Evolutionary conservation across 768 basidiomycete genomes (phyloP), one percentile per base, ranked within the genome.

Genomic region (Wakefieldia striispora): DNA sequence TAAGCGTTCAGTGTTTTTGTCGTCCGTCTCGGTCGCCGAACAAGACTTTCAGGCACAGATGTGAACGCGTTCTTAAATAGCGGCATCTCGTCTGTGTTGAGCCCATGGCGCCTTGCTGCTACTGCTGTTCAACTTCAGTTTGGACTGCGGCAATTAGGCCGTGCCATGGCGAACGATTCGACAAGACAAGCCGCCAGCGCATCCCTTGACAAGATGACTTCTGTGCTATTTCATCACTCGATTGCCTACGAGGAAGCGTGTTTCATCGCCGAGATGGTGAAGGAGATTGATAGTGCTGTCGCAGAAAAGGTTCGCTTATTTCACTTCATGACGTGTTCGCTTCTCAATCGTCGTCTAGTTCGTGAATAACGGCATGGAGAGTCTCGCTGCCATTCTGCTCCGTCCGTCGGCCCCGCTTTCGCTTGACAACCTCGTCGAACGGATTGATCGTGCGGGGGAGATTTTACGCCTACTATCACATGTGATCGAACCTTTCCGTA

Each of bases 31-130:
- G 11, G 19, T 24, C 3, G 11, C 26, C 47, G 38, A 44, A 34
- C 29, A 14, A 11, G 17, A 14, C 20, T 36, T 36, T 17, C 33
- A 64, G 66, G 67, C 29, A 62, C 66, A 70, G 78, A 80, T 46
- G 69, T 76, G 17, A 79, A 80, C 34, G 39, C 64, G 2, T 70
- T 79, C 43, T 77, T 75, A 43, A 80, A 78, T 47, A 83, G 81
- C 77, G 78, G 81, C 17, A 77, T 84, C 12, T 82, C 81, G 0
- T 82, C 81, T 10, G 70, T 87, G 27, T 70, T 91, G 24, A 90
- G 86, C 53, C 90, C 88, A 1, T 92, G 90, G 88, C 88, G 86
- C 60, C 78, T 91, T 21, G 81, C 86, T 10, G 86, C 87, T 3
- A 90, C 91, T 0, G 83, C 85, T 6, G 85, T 91, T 47, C 84